These are phyloP conservation scores for Linum tenue DNA, from an alignment of 345 rosid species.

Conservation along the genomic window DNA sequence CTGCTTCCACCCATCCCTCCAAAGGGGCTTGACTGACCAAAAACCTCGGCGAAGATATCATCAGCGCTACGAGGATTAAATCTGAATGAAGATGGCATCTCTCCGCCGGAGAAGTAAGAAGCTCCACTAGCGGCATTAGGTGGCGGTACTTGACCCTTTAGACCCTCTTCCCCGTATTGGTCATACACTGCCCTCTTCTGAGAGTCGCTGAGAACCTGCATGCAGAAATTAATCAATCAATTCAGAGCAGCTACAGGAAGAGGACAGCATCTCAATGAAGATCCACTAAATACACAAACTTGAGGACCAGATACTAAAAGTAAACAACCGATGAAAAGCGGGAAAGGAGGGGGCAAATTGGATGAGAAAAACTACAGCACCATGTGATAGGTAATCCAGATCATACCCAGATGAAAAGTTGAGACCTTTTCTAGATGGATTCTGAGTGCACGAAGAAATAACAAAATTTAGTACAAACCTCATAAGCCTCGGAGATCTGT, in stretches of 20 bases:
- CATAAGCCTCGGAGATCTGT: conserved; percentile 23
- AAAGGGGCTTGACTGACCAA: conserved; percentile 16
- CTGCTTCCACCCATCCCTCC: conserved; percentile 17
- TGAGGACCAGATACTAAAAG: neutral
- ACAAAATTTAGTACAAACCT: conserved; percentile 6
- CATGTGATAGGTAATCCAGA: neutral
- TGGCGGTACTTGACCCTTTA: conserved; percentile 20
- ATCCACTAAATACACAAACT: neutral
- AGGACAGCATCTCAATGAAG: neutral
- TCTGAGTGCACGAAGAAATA: too few species aligned
- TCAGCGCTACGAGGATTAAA: conserved; percentile 23
- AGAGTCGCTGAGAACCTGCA: conserved; percentile 22
- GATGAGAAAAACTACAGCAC: neutral
- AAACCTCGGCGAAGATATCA: conserved; percentile 17
- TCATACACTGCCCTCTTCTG: conserved; percentile 23
- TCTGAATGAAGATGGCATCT: conserved; percentile 11
- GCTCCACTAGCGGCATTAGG: conserved; percentile 12
- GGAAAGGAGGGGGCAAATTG: neutral
- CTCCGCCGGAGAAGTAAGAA: conserved; percentile 17
- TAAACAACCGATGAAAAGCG: too few species aligned
- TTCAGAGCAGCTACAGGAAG: neutral
- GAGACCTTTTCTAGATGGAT: neutral
- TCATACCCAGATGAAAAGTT: neutral
- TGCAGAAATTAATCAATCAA: neutral
- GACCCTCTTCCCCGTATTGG: conserved; percentile 27